Evolutionary conservation across 768 basidiomycete species (phyloP).

Genomic region (Leucocoprinus leucothites): DNA sequence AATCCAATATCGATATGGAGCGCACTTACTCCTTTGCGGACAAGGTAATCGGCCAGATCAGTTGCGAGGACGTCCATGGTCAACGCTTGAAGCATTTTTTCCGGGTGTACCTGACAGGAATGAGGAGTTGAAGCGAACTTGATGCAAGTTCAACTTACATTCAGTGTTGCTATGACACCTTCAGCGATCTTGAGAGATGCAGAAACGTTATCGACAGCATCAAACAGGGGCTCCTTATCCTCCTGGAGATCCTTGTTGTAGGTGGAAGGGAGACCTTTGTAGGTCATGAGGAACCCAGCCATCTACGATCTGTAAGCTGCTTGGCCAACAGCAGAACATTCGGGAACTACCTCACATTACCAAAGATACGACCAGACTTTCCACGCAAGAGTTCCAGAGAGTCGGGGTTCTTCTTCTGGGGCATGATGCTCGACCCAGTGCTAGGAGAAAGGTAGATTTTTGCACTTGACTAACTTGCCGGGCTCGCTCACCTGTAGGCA

Average conservation of each 20-base stretch:
- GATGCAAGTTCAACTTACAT: conserved; percentile 43
- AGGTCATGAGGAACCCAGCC: conserved; percentile 95
- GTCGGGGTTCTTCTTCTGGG: conserved; percentile 99
- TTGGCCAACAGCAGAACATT: background rate
- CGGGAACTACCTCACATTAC: conserved; percentile 51
- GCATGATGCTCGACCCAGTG: conserved; percentile 99
- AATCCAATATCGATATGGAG: background rate
- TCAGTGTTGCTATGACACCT: conserved; percentile 89
- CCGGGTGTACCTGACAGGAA: conserved; percentile 66
- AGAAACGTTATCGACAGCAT: conserved; percentile 84
- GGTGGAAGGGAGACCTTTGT: conserved; percentile 96
- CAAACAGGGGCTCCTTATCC: conserved; percentile 97
- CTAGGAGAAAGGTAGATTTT: conserved; percentile 35
- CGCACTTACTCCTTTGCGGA: conserved; percentile 88
- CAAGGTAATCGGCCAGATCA: conserved; percentile 98
- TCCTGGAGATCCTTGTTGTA: conserved; percentile 99
- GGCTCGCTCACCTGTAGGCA: conserved; percentile 75
- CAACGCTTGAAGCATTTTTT: conserved; percentile 86
- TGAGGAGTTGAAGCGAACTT: background rate
- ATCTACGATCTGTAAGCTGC: conserved; percentile 47
- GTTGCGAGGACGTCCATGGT: conserved; percentile 99
- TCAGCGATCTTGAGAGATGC: conserved; percentile 91
- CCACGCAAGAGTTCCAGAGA: conserved; percentile 94
- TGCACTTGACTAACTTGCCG: background rate
- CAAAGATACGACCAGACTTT: conserved; percentile 93